Conservation (phyloP, 306 rosid species). For the Prunus davidiana region DNA sequence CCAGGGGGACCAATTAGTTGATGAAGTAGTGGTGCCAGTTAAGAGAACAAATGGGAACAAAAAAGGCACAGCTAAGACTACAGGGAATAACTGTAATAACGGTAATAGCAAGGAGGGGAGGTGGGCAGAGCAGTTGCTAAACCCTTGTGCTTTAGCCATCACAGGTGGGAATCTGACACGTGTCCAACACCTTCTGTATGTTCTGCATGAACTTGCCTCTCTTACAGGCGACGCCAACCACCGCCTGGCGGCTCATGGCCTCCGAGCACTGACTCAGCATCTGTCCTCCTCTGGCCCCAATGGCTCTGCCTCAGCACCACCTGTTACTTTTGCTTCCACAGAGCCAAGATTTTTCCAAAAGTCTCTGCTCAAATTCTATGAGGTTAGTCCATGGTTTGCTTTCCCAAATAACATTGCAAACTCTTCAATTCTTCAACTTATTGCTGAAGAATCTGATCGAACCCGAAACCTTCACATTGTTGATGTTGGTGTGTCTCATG, state of each 20-base stretch:
- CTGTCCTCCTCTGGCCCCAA: conserved; percentile 32
- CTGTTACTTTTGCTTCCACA: conserved; percentile 53
- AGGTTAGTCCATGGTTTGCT: conserved; percentile 94
- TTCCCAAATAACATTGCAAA: conserved; percentile 82
- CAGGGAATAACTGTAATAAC: conserved; percentile 52
- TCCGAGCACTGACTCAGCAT: conserved; percentile 54
- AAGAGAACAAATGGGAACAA: conserved; percentile 53
- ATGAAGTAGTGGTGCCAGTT: conserved; percentile 23
- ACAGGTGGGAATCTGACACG: conserved; percentile 49
- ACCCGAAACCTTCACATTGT: conserved; percentile 61
- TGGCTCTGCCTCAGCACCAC: conserved; percentile 31
- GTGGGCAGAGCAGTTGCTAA: conserved; percentile 94
- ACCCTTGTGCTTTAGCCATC: conserved; percentile 80
- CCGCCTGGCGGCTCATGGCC: conserved; percentile 73
- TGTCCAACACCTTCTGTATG: conserved; percentile 77
- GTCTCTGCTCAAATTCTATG: conserved; percentile 71
- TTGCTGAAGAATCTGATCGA: conserved; percentile 43
- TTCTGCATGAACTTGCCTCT: conserved; percentile 83
- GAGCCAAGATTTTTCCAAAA: conserved; percentile 65
- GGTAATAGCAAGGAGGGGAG: conserved; percentile 79
- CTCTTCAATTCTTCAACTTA: conserved; percentile 74
- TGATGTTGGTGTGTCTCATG: conserved; percentile 91
- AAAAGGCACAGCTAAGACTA: conserved; percentile 45
- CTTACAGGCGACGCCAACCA: conserved; percentile 80
- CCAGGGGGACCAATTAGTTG: conserved; percentile 32